Conservation (phyloP, 2,329 filamentous ascomycete genomes). For the Alternaria infectoria region DNA sequence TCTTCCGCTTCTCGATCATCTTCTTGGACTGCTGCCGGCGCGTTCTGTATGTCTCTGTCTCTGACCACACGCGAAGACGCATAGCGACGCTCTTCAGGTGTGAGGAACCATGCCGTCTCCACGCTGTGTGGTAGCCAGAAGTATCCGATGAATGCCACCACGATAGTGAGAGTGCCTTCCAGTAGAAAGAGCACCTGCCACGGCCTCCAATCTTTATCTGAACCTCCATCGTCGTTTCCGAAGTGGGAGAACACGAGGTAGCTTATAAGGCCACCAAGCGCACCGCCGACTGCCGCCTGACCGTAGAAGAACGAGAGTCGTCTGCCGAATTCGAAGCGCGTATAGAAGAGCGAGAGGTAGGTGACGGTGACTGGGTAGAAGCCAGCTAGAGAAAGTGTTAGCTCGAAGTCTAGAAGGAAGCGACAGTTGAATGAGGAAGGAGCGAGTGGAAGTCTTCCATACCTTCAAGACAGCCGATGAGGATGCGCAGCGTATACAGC, state of each 20-base stretch:
- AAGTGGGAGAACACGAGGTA: conserved; percentile 58
- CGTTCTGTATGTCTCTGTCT: conserved; percentile 44
- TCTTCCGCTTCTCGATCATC: conserved; percentile 23
- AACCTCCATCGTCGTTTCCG: conserved; percentile 24
- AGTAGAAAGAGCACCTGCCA: conserved; percentile 61
- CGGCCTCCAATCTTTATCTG: conserved; percentile 48
- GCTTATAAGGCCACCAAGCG: conserved; percentile 62
- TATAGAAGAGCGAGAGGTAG: conserved; percentile 66
- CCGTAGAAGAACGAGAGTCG: conserved; percentile 64
- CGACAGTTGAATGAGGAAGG: background rate
- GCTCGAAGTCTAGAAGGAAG: conserved; percentile 9
- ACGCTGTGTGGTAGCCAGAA: conserved; percentile 59
- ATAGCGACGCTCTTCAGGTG: conserved; percentile 53
- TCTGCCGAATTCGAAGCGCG: conserved; percentile 62
- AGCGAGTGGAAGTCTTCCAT: background rate
- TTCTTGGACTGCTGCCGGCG: conserved; percentile 10
- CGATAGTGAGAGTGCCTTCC: conserved; percentile 56
- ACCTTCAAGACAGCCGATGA: conserved; percentile 58
- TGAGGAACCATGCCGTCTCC: conserved; percentile 60
- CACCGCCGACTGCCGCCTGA: conserved; percentile 62
- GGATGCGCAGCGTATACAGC: conserved; percentile 53
- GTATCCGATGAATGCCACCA: conserved; percentile 55
- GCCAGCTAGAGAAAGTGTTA: conserved; percentile 51
- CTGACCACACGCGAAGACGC: conserved; percentile 54
- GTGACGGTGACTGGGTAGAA: conserved; percentile 66